Conservation (phyloP, 495 filamentous ascomycete genomes). For the Daldinia grandis region DNA sequence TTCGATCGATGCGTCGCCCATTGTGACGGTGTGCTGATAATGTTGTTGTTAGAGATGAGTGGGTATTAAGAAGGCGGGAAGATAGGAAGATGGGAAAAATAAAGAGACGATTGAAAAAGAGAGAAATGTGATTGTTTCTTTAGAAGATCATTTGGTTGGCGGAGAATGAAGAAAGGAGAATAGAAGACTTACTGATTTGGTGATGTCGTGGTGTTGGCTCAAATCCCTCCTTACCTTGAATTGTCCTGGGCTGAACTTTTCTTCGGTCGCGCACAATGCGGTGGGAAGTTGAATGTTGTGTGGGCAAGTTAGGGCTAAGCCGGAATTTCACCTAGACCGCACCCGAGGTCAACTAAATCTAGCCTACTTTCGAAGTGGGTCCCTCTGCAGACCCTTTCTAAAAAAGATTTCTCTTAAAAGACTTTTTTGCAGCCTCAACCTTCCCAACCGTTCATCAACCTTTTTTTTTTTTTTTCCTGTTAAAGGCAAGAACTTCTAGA, state of each 20-base stretch:
- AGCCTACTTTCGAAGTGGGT: neutral
- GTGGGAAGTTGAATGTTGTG: slow-evolving; percentile 39
- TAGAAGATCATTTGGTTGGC: neutral
- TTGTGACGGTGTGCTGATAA: slow-evolving; percentile 49
- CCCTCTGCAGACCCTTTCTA: slow-evolving; percentile 22
- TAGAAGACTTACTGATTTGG: slow-evolving; percentile 36
- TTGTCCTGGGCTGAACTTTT: slow-evolving; percentile 38
- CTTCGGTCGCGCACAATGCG: slow-evolving; percentile 29
- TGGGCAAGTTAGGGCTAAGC: slow-evolving; percentile 41
- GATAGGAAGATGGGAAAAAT: neutral
- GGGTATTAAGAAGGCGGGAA: neutral
- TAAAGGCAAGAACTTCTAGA: neutral
- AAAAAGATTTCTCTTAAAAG: slow-evolving; percentile 7
- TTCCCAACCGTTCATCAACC: neutral
- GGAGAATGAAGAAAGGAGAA: neutral
- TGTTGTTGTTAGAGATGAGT: slow-evolving; percentile 29
- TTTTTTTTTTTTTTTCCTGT: neutral
- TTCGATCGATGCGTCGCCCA: slow-evolving; percentile 69
- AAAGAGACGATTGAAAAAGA: slow-evolving; percentile 1
- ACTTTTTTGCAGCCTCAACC: neutral
- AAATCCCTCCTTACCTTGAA: slow-evolving; percentile 39
- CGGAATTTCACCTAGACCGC: slow-evolving; percentile 34
- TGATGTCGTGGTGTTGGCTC: slow-evolving; percentile 38
- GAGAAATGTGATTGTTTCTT: neutral
- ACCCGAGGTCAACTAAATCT: slow-evolving; percentile 28